Conservation (phyloP, 805 yeast genomes). For the Barnettozyma sucrosica region DNA sequence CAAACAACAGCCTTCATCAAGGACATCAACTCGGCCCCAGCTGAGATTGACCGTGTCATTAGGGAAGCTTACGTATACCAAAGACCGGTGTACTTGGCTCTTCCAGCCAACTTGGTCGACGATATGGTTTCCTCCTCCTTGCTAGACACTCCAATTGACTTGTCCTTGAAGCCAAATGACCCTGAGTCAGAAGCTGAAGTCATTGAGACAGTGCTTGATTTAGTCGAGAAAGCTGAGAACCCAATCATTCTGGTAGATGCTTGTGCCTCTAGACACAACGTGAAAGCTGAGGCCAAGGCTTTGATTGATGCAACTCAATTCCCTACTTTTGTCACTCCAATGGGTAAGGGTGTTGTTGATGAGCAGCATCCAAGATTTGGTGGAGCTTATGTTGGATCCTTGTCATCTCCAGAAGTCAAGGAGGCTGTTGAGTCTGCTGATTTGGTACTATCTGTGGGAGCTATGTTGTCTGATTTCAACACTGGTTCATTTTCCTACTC, state of each 20-base stretch:
- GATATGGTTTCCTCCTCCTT: constrained; percentile 48
- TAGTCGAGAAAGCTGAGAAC: constrained; percentile 53
- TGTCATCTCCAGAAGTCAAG: constrained; percentile 67
- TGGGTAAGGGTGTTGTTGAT: constrained; percentile 80
- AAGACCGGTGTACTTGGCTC: constrained; percentile 77
- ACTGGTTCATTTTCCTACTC: constrained; percentile 82
- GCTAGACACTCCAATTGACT: constrained; percentile 60
- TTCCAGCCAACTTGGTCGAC: constrained; percentile 79
- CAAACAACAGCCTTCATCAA: constrained; percentile 59
- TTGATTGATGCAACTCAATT: constrained; percentile 64
- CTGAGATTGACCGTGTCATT: constrained; percentile 67
- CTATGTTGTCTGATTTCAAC: constrained; percentile 80
- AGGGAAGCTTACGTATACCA: constrained; percentile 64
- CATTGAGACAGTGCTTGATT: constrained; percentile 42
- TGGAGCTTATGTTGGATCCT: constrained; percentile 82
- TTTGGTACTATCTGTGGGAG: constrained; percentile 74
- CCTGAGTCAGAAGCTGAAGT: constrained; percentile 60
- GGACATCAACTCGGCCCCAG: constrained; percentile 61
- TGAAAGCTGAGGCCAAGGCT: constrained; percentile 53
- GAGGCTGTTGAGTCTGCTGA: constrained; percentile 70
- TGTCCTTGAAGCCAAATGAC: constrained; percentile 52
- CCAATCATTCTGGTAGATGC: constrained; percentile 83
- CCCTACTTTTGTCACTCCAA: constrained; percentile 83
- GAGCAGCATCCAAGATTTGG: constrained; percentile 71
- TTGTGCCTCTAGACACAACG: constrained; percentile 75